These are phyloP conservation scores for Cucurbita moschata DNA, from an alignment of 306 rosid species.

Conservation along the genomic window DNA sequence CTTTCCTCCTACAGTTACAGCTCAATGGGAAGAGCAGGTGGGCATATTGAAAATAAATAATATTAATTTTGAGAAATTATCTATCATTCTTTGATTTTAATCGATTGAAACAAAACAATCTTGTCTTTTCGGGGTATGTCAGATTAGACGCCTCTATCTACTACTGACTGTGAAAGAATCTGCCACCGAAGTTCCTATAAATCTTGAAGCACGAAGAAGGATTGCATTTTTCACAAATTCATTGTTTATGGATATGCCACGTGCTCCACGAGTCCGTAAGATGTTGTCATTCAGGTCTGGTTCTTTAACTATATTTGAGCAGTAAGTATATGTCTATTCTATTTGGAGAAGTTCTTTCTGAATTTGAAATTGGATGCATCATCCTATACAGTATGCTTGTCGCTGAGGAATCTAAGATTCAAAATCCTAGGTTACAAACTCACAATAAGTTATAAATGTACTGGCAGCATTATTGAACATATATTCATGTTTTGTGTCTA, in stretches of 20 bases:
- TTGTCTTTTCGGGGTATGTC: constrained; percentile 20
- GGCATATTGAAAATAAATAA: not conserved
- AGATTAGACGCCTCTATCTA: constrained; percentile 76
- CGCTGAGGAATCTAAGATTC: not conserved
- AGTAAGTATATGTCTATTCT: not conserved
- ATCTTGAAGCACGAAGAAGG: constrained; percentile 96
- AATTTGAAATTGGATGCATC: constrained; percentile 9
- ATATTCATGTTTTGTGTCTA: not conserved
- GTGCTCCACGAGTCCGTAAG: constrained; percentile 92
- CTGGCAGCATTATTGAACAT: not conserved
- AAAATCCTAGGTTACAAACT: not conserved
- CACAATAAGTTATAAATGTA: not conserved
- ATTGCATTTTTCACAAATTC: constrained; percentile 89
- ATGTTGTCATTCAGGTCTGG: constrained; percentile 86
- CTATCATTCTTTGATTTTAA: not conserved
- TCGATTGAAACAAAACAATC: constrained; percentile 3
- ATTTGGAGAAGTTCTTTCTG: constrained; percentile 4
- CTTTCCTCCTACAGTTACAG: constrained; percentile 66
- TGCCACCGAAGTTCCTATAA: constrained; percentile 73
- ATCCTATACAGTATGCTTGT: not conserved
- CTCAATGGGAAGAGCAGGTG: constrained; percentile 99
- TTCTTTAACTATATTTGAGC: constrained; percentile 8
- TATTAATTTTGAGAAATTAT: not conserved
- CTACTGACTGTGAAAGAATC: constrained; percentile 81
- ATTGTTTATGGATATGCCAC: constrained; percentile 94